phyloP scores from a whole-genome alignment of 169 alveolate genomes.

The Plasmodium vinckei region DNA sequence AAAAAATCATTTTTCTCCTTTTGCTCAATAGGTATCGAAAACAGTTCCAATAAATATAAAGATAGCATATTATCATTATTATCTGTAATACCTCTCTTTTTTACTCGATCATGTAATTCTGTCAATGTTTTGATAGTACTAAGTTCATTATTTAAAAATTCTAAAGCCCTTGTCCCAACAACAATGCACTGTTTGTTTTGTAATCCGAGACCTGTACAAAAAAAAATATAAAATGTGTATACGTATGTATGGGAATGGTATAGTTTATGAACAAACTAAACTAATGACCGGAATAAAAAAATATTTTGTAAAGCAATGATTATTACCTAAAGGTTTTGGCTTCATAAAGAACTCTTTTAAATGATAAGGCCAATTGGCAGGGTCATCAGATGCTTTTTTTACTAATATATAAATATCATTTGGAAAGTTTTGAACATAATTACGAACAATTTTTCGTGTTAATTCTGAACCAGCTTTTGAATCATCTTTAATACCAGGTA shows the following conservation, averaged over 20 bases:
- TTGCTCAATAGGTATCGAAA: conserved; percentile 88
- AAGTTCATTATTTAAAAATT: conserved; percentile 86
- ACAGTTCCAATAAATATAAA: conserved; percentile 87
- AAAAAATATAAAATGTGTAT: background rate
- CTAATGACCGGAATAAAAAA: too few species aligned
- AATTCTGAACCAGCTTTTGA: conserved; percentile 90
- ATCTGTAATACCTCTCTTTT: conserved; percentile 82
- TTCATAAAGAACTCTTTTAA: conserved; percentile 87
- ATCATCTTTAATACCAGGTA: conserved; percentile 93
- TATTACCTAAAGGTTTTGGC: conserved; percentile 82
- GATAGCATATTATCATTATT: conserved; percentile 87
- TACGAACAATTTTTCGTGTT: conserved; percentile 89
- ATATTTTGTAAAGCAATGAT: background rate
- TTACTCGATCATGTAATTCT: conserved; percentile 88
- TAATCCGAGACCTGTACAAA: conserved; percentile 86
- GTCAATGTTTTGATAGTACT: conserved; percentile 86
- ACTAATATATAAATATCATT: conserved; percentile 90
- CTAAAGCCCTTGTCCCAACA: conserved; percentile 92
- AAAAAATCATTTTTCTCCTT: conserved; percentile 87
- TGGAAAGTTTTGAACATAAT: conserved; percentile 90
- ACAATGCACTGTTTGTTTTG: conserved; percentile 89
- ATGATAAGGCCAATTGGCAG: conserved; percentile 93
- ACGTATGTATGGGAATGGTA: background rate
- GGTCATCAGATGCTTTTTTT: conserved; percentile 91
- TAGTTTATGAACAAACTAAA: too few species aligned